Conservation (phyloP, 2,329 filamentous ascomycete genomes). For the Ascochyta viciae-villosae region DNA sequence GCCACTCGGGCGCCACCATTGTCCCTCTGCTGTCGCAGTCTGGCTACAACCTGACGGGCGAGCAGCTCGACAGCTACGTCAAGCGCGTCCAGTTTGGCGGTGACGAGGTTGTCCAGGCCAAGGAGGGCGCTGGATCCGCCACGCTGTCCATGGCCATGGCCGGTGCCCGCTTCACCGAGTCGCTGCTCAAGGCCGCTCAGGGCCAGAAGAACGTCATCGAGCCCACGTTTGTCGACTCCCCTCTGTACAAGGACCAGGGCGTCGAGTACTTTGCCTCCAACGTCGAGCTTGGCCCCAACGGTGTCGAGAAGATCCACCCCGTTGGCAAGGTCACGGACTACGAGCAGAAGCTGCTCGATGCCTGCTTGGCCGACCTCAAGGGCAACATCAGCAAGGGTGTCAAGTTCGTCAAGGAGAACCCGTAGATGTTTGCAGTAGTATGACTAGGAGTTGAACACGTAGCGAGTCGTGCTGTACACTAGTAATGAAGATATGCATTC, state of each 20-base stretch:
- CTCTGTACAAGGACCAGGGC: constrained; percentile 98
- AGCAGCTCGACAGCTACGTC: constrained; percentile 77
- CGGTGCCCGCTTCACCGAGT: constrained; percentile 84
- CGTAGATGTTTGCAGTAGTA: constrained; percentile 31
- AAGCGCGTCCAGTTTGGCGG: constrained; percentile 98
- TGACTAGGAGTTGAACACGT: background rate
- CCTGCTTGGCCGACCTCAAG: constrained; percentile 82
- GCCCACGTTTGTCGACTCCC: constrained; percentile 96
- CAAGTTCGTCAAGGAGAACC: constrained; percentile 68
- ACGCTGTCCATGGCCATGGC: constrained; percentile 99
- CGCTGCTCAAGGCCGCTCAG: constrained; percentile 87
- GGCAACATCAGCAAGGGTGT: constrained; percentile 95
- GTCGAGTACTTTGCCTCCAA: constrained; percentile 95
- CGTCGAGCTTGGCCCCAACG: constrained; percentile 95
- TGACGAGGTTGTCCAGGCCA: constrained; percentile 99
- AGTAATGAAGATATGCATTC: constrained; percentile 31
- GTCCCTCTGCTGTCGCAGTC: constrained; percentile 97
- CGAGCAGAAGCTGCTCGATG: constrained; percentile 91
- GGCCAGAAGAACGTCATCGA: constrained; percentile 95
- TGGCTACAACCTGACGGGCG: constrained; percentile 82
- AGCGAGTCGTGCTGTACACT: constrained; percentile 32
- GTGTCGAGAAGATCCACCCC: constrained; percentile 91
- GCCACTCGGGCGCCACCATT: constrained; percentile 98
- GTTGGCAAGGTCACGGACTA: constrained; percentile 82
- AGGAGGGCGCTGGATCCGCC: constrained; percentile 95